Evolutionary conservation across 768 basidiomycete species (phyloP), one percentile per base, ranked within the genome.

Genomic region (Dendrothele bispora): DNA sequence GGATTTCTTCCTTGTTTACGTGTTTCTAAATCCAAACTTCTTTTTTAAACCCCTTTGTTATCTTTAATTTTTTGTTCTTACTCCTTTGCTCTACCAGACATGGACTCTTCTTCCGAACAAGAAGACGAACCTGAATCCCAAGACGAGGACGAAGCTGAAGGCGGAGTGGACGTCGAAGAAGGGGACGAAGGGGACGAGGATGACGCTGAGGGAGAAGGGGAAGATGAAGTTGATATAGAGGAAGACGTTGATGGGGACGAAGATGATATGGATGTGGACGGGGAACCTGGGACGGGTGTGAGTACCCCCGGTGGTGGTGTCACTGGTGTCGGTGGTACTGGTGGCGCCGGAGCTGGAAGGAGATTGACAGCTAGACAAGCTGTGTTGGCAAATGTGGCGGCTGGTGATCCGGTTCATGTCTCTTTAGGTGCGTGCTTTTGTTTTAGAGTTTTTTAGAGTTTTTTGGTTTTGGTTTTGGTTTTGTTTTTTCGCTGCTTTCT

Each of bases 341-440:
- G 34, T 37, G 25, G 25, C 26, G 25, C 21, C 21, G 26, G 34
- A 15, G 3, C 17, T 26, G 17, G 28, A 11, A 4, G 10, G 8
- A 40, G 22, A 28, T 18, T 78, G 71, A 82, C 73, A 24, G 78
- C 77, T 1, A 71, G 87, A 21, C 86, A 89, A 54, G 87, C 87
- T 2, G 86, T 85, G 14, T 68, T 88, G 7, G 83, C 83, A 2
- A 84, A 82, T 46, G 82, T 86, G 25, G 79, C 84, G n/a, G n/a
- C n/a, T n/a, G n/a, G n/a, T 24, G 84, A 82, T 46, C 72, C 85
- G 0, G 75, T 80, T 1, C 86, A 88, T 57, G 84, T 89, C 26
- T 81, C 85, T 1, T 65, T 89, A 14, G 67, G 83, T 84, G 48
- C 28, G 68, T 59, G 27, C 17, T 17, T 39, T 14, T 37, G n/a